Percentiles rank a stretch among this genome's conserved stretches.
Conservation (phyloP, 1,284 basidiomycete species). For the Cystobasidium slooffiae region DNA sequence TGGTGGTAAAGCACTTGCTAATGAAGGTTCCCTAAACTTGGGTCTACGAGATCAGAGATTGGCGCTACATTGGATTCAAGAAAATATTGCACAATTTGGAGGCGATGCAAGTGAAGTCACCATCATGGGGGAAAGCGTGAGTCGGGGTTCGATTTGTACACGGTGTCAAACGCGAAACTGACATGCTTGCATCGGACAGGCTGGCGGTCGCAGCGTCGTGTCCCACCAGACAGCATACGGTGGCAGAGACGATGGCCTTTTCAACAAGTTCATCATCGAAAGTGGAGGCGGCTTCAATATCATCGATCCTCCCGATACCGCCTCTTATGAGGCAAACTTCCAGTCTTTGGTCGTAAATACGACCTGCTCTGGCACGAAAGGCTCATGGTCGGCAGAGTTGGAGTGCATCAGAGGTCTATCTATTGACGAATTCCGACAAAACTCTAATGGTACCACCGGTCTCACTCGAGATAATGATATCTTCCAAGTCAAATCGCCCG, state of each 20-base stretch:
- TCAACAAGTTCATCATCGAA: conserved; percentile 21
- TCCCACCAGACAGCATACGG: conserved; percentile 22
- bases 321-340: conserved; percentile 19
- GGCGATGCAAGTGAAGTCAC: conserved; percentile 33
- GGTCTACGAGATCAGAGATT: conserved; percentile 33
- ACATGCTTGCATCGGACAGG: background rate
- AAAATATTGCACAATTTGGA: conserved; percentile 60
- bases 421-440: conserved; percentile 15
- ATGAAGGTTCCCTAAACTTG: conserved; percentile 22
- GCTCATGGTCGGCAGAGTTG: conserved; percentile 14
- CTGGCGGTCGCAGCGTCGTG: conserved; percentile 22
- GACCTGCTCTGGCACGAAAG: conserved; percentile 20
- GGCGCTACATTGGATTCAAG: conserved; percentile 28
- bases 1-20: conserved; percentile 1
- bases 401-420: conserved; percentile 17
- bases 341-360: conserved; percentile 25
- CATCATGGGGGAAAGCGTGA: conserved; percentile 23
- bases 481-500: conserved; percentile 6
- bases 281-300: background rate
- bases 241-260: conserved; percentile 24
- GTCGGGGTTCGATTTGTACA: background rate
- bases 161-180: background rate
- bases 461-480: conserved; percentile 12
- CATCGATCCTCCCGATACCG: background rate
- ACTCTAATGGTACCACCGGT: conserved; percentile 16